Conservation (phyloP, 257 asterid species). For the Nicotiana undulata region DNA sequence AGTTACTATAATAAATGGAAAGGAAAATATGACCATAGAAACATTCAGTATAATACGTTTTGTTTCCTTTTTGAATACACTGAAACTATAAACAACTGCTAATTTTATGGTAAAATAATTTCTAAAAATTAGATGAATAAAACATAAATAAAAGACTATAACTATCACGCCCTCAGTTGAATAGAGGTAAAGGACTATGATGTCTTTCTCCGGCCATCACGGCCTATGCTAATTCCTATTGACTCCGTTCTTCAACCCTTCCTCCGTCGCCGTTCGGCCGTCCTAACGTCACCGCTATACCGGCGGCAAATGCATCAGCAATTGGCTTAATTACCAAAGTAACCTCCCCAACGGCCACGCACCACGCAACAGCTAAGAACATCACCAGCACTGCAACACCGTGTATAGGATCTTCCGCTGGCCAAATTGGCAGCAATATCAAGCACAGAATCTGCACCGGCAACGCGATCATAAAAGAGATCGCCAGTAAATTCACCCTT, state of each 20-base stretch:
- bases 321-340: constrained; percentile 62
- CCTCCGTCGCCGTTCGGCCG: background rate
- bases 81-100: background rate
- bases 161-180: background rate
- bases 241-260: background rate
- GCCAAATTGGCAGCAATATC: constrained; percentile 36
- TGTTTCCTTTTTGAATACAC: background rate
- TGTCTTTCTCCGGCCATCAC: background rate
- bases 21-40: background rate
- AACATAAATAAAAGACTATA: background rate
- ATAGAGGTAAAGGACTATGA: constrained; percentile 1
- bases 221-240: constrained; percentile 8
- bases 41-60: background rate
- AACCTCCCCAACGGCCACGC: constrained; percentile 41
- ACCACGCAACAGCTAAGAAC: constrained; percentile 36
- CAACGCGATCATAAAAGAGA: constrained; percentile 41
- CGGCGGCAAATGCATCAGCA: constrained; percentile 46
- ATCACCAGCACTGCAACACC: constrained; percentile 28
- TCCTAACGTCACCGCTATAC: constrained; percentile 8
- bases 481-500: constrained; percentile 44
- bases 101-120: background rate
- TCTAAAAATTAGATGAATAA: background rate
- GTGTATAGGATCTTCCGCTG: constrained; percentile 33
- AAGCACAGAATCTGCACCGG: constrained; percentile 52
- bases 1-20: too few species aligned